phyloP scores from a whole-genome alignment of 805 yeast species.

The Tetrapisispora pingtungensis region DNA sequence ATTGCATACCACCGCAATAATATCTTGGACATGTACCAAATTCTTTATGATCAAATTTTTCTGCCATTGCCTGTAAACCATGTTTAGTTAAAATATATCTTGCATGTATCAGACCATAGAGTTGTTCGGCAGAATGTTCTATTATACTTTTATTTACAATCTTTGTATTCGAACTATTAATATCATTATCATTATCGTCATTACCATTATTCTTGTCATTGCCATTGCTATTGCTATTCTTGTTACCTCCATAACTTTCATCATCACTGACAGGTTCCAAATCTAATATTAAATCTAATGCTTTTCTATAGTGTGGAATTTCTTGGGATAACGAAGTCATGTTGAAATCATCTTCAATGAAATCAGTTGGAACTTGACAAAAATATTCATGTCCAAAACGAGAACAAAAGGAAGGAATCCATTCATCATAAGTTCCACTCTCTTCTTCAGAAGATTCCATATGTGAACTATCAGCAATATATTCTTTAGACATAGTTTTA shows the following conservation, averaged over 20 bases:
- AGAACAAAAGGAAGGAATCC: slow-evolving; percentile 76
- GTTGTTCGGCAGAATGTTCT: slow-evolving; percentile 82
- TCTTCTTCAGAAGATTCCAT: slow-evolving; percentile 19
- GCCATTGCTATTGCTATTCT: slow-evolving; percentile 7
- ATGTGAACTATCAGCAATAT: slow-evolving; percentile 16
- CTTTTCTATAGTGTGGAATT: slow-evolving; percentile 87
- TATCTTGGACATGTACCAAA: slow-evolving; percentile 91
- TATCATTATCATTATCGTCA: slow-evolving; percentile 7
- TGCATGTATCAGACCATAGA: slow-evolving; percentile 92
- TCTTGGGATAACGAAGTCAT: slow-evolving; percentile 77
- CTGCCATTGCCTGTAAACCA: slow-evolving; percentile 87
- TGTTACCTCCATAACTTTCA: slow-evolving; percentile 18
- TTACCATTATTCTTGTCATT: background rate
- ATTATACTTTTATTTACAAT: slow-evolving; percentile 49
- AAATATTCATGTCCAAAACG: slow-evolving; percentile 80
- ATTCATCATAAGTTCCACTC: slow-evolving; percentile 41
- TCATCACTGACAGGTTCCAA: slow-evolving; percentile 46
- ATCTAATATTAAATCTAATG: slow-evolving; percentile 82
- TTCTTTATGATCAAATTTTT: slow-evolving; percentile 77
- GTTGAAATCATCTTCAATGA: slow-evolving; percentile 94
- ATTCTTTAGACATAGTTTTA: slow-evolving; percentile 8
- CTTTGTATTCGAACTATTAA: slow-evolving; percentile 27
- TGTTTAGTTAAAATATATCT: slow-evolving; percentile 80
- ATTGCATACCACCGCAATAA: slow-evolving; percentile 79
- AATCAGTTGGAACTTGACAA: slow-evolving; percentile 84